Conservation (phyloP, 1,284 basidiomycete genomes). For the Leccinum subrobustum region DNA sequence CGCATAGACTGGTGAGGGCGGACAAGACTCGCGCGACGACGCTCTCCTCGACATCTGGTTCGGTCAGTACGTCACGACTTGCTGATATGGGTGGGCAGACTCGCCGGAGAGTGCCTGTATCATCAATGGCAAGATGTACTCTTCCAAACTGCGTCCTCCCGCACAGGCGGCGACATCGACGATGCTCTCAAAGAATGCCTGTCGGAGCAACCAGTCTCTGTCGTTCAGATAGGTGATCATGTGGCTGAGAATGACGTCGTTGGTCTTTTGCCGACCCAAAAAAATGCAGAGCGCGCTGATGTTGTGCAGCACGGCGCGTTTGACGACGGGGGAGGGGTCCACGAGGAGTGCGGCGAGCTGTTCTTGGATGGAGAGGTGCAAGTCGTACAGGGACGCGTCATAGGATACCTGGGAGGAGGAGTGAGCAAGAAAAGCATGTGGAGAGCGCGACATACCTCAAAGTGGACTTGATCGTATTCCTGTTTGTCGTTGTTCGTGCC, state of each 20-base stretch:
- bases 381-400: slow-evolving; percentile 80
- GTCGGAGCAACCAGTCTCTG: slow-evolving; percentile 87
- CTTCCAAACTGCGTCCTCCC: slow-evolving; percentile 81
- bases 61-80: slow-evolving; percentile 1
- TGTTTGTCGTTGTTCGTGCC: slow-evolving; percentile 48
- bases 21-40: slow-evolving; percentile 88
- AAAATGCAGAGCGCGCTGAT: slow-evolving; percentile 91
- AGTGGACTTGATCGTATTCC: slow-evolving; percentile 67
- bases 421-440: slow-evolving; percentile 27
- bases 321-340: slow-evolving; percentile 74
- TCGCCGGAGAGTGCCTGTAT: slow-evolving; percentile 87
- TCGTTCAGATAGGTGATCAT: slow-evolving; percentile 99
- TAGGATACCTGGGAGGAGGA: slow-evolving; percentile 69
- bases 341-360: slow-evolving; percentile 79
- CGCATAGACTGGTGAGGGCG: slow-evolving; percentile 82
- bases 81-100: slow-evolving; percentile 18
- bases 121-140: slow-evolving; percentile 92
- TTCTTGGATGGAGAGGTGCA: slow-evolving; percentile 86
- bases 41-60: slow-evolving; percentile 87
- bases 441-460: slow-evolving; percentile 52
- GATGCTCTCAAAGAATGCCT: slow-evolving; percentile 94
- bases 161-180: slow-evolving; percentile 94
- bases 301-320: slow-evolving; percentile 73
- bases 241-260: slow-evolving; percentile 93
- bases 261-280: slow-evolving; percentile 89